These are phyloP conservation scores for Aspergillus haitiensis DNA, from an alignment of 495 filamentous ascomycete genomes.

Conservation along the genomic window DNA sequence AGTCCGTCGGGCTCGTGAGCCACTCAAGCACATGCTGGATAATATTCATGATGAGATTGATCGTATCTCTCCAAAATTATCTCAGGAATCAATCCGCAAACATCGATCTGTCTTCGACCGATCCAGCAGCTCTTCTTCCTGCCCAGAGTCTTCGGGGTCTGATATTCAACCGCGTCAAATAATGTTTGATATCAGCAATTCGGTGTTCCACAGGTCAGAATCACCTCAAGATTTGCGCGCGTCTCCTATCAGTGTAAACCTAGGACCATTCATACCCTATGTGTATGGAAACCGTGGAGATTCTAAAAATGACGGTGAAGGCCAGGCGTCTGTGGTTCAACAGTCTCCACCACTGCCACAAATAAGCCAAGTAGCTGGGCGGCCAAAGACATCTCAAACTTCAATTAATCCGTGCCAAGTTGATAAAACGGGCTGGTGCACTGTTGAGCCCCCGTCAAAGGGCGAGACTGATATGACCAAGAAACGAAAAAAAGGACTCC, in stretches of 20 bases:
- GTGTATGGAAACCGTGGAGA: constrained; percentile 40
- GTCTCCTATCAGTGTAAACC: constrained; percentile 29
- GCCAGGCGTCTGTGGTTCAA: constrained; percentile 30
- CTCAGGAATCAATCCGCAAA: constrained; percentile 47
- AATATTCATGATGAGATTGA: constrained; percentile 61
- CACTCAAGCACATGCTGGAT: constrained; percentile 49
- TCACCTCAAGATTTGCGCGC: constrained; percentile 36
- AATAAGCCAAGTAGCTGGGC: constrained; percentile 35
- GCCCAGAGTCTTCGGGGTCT: constrained; percentile 40
- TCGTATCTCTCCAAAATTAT: constrained; percentile 50
- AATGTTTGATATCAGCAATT: constrained; percentile 38
- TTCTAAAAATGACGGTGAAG: constrained; percentile 47
- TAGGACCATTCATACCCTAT: constrained; percentile 41
- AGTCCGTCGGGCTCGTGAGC: constrained; percentile 47
- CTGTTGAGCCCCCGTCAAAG: constrained; percentile 35
- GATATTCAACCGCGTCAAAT: constrained; percentile 36
- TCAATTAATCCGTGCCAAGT: constrained; percentile 29
- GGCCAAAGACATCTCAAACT: constrained; percentile 29
- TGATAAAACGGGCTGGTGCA: constrained; percentile 41
- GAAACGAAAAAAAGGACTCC: constrained; percentile 22
- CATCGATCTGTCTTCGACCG: constrained; percentile 72
- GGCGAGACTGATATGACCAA: constrained; percentile 18
- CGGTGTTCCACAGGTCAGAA: constrained; percentile 31
- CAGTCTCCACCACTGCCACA: constrained; percentile 40
- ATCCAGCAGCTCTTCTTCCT: constrained; percentile 60